Evolutionary conservation across 2,329 filamentous ascomycete species (phyloP), one percentile per base, ranked within the genome.

Genomic region (Byssothecium circinans): DNA sequence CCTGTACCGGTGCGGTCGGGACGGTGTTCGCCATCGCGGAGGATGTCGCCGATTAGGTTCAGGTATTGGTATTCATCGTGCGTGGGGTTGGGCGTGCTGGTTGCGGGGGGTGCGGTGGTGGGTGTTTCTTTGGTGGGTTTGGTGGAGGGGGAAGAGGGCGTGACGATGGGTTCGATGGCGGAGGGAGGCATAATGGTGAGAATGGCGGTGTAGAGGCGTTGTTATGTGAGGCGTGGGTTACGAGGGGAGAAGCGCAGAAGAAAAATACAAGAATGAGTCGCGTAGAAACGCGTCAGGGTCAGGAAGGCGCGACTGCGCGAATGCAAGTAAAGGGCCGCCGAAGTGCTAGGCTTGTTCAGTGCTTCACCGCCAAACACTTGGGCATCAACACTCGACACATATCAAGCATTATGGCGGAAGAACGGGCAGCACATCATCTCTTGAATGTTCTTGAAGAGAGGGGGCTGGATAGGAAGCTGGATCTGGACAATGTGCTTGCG

Each of bases 21-120:
- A 15, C 94, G 86, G 67, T 91, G 86, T 71, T 99, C 94, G 63
- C 94, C 94, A 20, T 82, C 75, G 14, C 84, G 77, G 14, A 99
- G 79, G 64, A 97, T 96, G 57, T 89, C 83, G 57, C 85, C 86
- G 53, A 97, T 90, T 20, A 99, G 81, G 61, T 92, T 81, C 50
- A 99, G 85, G 70, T 99, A 99, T 74, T 97, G 94, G 66, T 91
- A 79, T 75, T 99, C 94, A 76, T 97, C 91, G 65, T 96, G 90
- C 4, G 59, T 32, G 51, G 45, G 42, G 27, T 48, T 52, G 8
- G 55, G 8, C 19, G 48, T 49, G 8, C 27, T 43, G 20, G 48
- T 41, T 6, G 49, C 36, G 32, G 47, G 50, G 23, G 41, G 45
- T 20, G 44, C 22, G 20, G 44, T 43, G 45, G 52, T 58, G 40